Conservation (phyloP, 1,139 yeast genomes). For the Kodamaea ohmeri region DNA sequence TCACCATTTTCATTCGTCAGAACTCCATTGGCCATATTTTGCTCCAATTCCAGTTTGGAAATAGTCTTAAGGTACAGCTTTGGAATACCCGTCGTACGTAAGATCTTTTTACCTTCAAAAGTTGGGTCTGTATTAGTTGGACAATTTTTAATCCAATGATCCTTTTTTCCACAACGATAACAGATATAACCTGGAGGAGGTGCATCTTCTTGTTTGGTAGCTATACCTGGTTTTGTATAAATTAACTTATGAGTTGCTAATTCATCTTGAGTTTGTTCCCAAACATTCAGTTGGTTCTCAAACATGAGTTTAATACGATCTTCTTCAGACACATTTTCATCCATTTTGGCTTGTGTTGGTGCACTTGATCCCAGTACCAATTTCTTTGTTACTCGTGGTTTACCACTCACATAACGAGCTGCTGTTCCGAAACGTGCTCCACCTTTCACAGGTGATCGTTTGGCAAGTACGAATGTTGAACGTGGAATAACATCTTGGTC, state of each 20-base stretch:
- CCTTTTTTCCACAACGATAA: conserved; percentile 94
- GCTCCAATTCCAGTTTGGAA: conserved; percentile 44
- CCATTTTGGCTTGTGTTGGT: conserved; percentile 16
- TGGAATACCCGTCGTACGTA: conserved; percentile 97
- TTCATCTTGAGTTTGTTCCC: conserved; percentile 92
- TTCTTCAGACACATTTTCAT: conserved; percentile 64
- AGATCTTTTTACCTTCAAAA: conserved; percentile 87
- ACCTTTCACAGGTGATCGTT: conserved; percentile 67
- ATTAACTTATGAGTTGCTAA: conserved; percentile 76
- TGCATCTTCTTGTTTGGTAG: conserved; percentile 54
- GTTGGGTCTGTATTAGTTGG: conserved; percentile 92
- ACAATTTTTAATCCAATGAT: conserved; percentile 95
- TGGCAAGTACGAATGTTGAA: conserved; percentile 78
- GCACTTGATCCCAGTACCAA: conserved; percentile 24
- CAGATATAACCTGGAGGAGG: conserved; percentile 97
- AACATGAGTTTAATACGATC: conserved; percentile 89
- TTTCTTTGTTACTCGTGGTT: conserved; percentile 56
- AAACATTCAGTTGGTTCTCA: conserved; percentile 85
- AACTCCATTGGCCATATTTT: conserved; percentile 51
- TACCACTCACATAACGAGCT: conserved; percentile 82
- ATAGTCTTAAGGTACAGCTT: conserved; percentile 84
- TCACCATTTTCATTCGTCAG: conserved; percentile 47
- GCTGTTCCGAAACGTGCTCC: conserved; percentile 63
- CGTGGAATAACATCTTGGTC: conserved; percentile 90
- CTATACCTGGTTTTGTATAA: conserved; percentile 44